These are phyloP conservation scores for Sugiyamaella boreocaroliniensis DNA, from an alignment of 805 yeast genomes.

Conservation along the genomic window DNA sequence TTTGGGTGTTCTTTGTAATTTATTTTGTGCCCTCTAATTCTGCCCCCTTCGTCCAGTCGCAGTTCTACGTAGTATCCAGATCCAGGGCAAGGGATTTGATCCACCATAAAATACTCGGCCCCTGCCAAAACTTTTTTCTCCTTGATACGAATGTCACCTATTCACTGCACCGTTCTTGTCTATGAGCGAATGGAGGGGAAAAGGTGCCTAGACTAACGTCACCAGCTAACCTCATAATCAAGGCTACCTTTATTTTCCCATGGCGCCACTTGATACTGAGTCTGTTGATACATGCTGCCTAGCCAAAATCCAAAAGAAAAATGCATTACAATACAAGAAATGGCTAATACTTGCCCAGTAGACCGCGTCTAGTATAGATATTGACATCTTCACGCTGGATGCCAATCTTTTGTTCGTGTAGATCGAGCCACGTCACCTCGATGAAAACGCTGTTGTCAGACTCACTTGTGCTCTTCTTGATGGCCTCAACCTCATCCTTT, in stretches of 20 bases:
- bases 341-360: not conserved
- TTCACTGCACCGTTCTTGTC: constrained; percentile 28
- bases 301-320: not conserved
- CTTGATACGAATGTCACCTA: constrained; percentile 30
- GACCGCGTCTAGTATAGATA: not conserved
- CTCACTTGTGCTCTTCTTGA: constrained; percentile 19
- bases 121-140: constrained; percentile 8
- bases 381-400: constrained; percentile 2
- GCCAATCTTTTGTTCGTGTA: constrained; percentile 13
- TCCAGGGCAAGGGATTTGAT: not conserved
- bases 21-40: not conserved
- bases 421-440: constrained; percentile 14
- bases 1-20: too few relatives aligned
- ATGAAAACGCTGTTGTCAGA: not conserved
- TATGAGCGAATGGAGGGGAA: constrained; percentile 32
- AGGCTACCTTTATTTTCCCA: not conserved
- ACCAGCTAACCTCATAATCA: constrained; percentile 7
- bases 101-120: not conserved
- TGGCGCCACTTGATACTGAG: constrained; percentile 3
- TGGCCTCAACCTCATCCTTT: constrained; percentile 35
- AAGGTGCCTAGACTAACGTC: constrained; percentile 26
- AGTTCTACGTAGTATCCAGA: too few relatives aligned
- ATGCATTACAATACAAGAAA: too few relatives aligned
- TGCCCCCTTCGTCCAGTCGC: too few relatives aligned
- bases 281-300: constrained; percentile 1